Conservation (phyloP, 2,329 filamentous ascomycete species). For the Fusarium nelsonii region DNA sequence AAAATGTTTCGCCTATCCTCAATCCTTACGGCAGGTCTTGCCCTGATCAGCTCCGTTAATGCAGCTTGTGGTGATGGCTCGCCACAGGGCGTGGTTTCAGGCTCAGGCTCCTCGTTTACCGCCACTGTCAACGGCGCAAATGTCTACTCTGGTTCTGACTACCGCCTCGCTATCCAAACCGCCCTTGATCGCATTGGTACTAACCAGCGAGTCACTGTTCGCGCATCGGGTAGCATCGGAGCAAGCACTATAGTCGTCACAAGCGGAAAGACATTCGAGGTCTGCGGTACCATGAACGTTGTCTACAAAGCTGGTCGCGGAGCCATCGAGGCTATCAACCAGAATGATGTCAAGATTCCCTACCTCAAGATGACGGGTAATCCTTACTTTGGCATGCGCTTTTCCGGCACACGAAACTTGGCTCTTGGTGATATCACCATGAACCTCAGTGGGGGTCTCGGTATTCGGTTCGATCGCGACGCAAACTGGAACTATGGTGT, state of each 20-base stretch:
- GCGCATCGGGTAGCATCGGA: constrained; percentile 67
- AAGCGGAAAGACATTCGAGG: constrained; percentile 69
- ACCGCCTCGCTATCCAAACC: constrained; percentile 65
- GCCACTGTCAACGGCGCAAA: constrained; percentile 58
- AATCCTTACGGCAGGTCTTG: constrained; percentile 56
- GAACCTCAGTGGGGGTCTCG: constrained; percentile 66
- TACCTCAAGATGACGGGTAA: constrained; percentile 69
- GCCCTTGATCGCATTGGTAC: constrained; percentile 64
- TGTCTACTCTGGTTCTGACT: constrained; percentile 66
- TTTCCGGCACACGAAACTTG: constrained; percentile 64
- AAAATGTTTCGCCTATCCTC: constrained; percentile 53
- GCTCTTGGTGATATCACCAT: constrained; percentile 65
- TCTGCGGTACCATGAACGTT: constrained; percentile 67
- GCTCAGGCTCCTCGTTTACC: constrained; percentile 60
- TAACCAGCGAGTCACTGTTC: constrained; percentile 66
- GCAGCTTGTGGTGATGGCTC: constrained; percentile 63
- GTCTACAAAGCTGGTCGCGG: constrained; percentile 59
- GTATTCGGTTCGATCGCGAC: constrained; percentile 70
- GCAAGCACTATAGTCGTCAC: constrained; percentile 63
- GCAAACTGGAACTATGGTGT: constrained; percentile 65
- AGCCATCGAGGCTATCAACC: constrained; percentile 65
- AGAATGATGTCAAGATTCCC: constrained; percentile 64
- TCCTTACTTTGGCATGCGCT: constrained; percentile 68
- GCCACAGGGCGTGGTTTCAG: constrained; percentile 61
- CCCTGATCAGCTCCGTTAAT: constrained; percentile 54